Evolutionary conservation across 1,284 basidiomycete species (phyloP), one percentile per base, ranked within the genome.

Genomic region (Chalciporus sp.): DNA sequence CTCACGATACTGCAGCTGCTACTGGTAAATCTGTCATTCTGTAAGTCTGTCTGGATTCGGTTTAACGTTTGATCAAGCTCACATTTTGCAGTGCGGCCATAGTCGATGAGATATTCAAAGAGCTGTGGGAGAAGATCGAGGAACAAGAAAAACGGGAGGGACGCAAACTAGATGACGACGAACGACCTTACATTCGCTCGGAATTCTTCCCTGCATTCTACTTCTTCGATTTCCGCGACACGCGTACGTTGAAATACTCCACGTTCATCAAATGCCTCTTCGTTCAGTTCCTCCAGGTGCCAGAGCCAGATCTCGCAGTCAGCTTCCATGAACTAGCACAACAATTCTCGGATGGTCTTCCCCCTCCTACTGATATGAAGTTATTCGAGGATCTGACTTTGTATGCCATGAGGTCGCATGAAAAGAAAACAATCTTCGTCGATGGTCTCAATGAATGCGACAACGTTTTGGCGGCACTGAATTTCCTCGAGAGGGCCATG

Each of bases 181-280:
- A 65, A 43, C 62, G 53, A 2, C 55, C 57, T 45, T 52, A 44
- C 7, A 14, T 61, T 42, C 62, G 49, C 14, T 66, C 63, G 12
- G 64, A 68, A 49, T 64, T 68, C 50, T 62, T 63, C 44, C 61
- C 66, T 7, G 67, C 56, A 1, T 61, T 63, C 48, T 66, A 67
- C 53, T 66, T 68, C 40, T 66, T 69, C 45, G 67, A 66, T 54
- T 67, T 61, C 49, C 66, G 66, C 20, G 67, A 68, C 47, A 51
- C 41, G 42, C 67, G 65, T 47, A 55, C 59, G 4, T 11, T 63
- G 47, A 55, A 49, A 35, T 53, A 46, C 2, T 41, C 57, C 26
- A 46, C 67, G 19, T 60, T 66, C 41, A 48, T 66, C 50, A 66
- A 58, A 29, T 65, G 64, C 7, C 56, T 66, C n/a, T 63, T 66